Conservation (phyloP, 768 basidiomycete genomes). For the Cubamyces sp. region DNA sequence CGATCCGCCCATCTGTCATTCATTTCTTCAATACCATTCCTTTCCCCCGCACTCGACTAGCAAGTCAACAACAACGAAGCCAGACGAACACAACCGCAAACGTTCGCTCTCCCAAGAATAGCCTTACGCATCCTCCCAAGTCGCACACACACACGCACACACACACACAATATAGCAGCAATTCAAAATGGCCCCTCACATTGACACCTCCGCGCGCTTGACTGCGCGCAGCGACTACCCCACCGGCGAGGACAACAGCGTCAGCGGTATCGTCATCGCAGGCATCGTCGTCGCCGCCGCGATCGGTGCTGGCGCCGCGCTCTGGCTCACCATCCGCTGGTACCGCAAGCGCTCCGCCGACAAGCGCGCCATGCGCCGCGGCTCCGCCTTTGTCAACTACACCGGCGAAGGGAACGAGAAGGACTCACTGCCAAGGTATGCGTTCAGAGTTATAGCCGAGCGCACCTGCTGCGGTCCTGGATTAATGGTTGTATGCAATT, state of each 20-base stretch:
- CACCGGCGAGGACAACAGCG: slow-evolving; percentile 20
- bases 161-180: neutral
- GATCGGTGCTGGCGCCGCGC: slow-evolving; percentile 41
- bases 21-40: slow-evolving; percentile 7
- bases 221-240: slow-evolving; percentile 9
- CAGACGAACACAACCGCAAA: too few relatives aligned
- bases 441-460: neutral
- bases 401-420: slow-evolving; percentile 12
- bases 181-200: slow-evolving; percentile 38
- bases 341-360: slow-evolving; percentile 40
- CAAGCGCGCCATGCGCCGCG: slow-evolving; percentile 24
- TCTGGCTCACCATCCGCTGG: slow-evolving; percentile 49
- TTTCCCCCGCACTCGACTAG: neutral
- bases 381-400: slow-evolving; percentile 21
- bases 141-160: neutral
- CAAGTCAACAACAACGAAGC: neutral
- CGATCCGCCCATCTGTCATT: slow-evolving; percentile 14
- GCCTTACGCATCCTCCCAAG: neutral
- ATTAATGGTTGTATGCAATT: neutral
- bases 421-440: slow-evolving; percentile 13
- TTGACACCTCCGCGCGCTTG: slow-evolving; percentile 5
- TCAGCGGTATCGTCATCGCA: slow-evolving; percentile 46
- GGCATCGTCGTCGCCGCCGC: slow-evolving; percentile 54
- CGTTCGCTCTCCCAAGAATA: too few relatives aligned
- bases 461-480: neutral